phyloP scores from a whole-genome alignment of 177 flowering plant species.

The Telopea speciosissima region DNA sequence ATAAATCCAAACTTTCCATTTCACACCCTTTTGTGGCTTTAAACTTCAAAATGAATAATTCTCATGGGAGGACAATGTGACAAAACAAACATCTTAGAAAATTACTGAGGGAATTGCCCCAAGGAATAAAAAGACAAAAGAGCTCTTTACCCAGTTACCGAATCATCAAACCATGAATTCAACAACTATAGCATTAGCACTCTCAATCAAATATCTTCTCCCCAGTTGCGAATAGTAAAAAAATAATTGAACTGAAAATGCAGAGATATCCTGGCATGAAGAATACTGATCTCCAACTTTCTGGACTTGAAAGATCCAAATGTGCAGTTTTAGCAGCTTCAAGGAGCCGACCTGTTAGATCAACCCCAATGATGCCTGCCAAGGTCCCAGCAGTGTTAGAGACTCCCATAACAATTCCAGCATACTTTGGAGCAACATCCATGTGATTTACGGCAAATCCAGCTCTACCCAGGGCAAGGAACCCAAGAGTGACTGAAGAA shows the following conservation, averaged over 20 bases:
- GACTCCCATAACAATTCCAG: constrained; percentile 94
- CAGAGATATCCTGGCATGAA: constrained; percentile 77
- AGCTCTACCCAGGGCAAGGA: constrained; percentile 88
- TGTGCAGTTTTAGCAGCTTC: constrained; percentile 63
- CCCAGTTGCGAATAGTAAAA: constrained; percentile 72
- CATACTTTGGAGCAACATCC: constrained; percentile 96
- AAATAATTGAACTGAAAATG: constrained; percentile 70
- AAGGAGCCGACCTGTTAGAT: constrained; percentile 77
- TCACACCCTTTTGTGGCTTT: no score
- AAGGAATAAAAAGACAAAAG: no score
- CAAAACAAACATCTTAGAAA: no score
- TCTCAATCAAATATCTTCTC: constrained; percentile 80
- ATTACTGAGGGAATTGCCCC: no score
- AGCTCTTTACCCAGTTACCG: background rate
- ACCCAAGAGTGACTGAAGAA: constrained; percentile 87
- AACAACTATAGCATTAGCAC: background rate
- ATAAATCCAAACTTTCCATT: no score
- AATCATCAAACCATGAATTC: background rate
- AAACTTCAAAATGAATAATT: no score
- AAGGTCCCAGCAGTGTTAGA: constrained; percentile 91
- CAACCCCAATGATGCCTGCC: constrained; percentile 88
- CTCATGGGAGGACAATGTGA: no score
- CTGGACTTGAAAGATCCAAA: constrained; percentile 67
- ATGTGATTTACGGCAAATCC: constrained; percentile 97
- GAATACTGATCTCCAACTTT: constrained; percentile 83